Evolutionary conservation across 1,284 basidiomycete genomes (phyloP).

Genomic region (Trichosporon sp.): DNA sequence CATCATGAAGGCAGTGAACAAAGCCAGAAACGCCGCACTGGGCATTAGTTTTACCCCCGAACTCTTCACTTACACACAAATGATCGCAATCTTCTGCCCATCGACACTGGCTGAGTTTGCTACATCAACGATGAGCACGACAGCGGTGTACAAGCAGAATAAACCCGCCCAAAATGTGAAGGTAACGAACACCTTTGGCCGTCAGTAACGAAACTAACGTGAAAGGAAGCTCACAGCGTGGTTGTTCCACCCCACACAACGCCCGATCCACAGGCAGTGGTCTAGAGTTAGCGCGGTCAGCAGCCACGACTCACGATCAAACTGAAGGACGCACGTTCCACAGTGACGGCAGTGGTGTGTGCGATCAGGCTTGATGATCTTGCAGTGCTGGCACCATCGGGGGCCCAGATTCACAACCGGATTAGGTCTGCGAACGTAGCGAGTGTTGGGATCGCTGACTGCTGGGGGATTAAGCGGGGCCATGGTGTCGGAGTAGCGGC

Average conservation of each 20-base stretch:
- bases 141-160: constrained; percentile 36
- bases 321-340: constrained; percentile 44
- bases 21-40: constrained; percentile 40
- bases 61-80: constrained; percentile 34
- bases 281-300: constrained; percentile 19
- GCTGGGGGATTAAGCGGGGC: neutral
- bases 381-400: constrained; percentile 43
- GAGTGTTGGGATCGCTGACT: constrained; percentile 4
- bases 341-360: constrained; percentile 50
- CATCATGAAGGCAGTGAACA: constrained; percentile 41
- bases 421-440: constrained; percentile 29
- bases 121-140: constrained; percentile 30
- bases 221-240: constrained; percentile 35
- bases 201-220: neutral
- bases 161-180: constrained; percentile 44
- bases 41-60: constrained; percentile 3
- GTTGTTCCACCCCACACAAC: constrained; percentile 49
- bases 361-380: constrained; percentile 46
- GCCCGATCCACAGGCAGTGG: constrained; percentile 47
- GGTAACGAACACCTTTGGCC: constrained; percentile 41
- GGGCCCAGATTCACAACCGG: constrained; percentile 25
- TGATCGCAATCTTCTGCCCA: constrained; percentile 42
- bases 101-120: constrained; percentile 26
- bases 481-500: constrained; percentile 11
- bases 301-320: constrained; percentile 29